Percentiles rank a stretch among this genome's conserved stretches.
phyloP scores from a whole-genome alignment of 2,329 filamentous ascomycete species.

The Monilinia laxa region DNA sequence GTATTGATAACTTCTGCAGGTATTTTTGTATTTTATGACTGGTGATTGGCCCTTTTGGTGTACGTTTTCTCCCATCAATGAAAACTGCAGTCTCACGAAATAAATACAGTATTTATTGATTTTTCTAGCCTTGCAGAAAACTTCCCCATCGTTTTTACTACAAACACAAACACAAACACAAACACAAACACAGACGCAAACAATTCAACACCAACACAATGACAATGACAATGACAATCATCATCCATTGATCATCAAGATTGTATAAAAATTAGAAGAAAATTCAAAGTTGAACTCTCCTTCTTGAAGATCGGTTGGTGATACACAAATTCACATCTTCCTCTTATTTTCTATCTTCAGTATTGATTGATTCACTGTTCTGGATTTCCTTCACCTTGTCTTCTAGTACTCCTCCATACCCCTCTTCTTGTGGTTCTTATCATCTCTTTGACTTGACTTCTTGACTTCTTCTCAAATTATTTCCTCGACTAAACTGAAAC shows the following conservation, averaged over 20 bases:
- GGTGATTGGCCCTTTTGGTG: background rate
- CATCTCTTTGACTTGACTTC: background rate
- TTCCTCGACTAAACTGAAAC: background rate
- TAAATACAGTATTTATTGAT: background rate
- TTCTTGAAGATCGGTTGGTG: background rate
- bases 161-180: background rate
- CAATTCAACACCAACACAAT: too few relatives aligned
- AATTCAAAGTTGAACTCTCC: constrained; percentile 3
- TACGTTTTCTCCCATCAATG: background rate
- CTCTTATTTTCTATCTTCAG: background rate
- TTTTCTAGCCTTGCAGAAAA: background rate
- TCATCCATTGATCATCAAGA: background rate
- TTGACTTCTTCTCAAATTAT: background rate
- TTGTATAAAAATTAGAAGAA: background rate
- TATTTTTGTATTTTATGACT: too few relatives aligned
- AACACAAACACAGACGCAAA: background rate
- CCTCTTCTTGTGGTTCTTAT: background rate
- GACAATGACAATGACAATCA: background rate
- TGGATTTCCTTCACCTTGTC: too few relatives aligned
- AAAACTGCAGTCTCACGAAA: background rate
- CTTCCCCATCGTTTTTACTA: background rate
- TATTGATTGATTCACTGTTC: background rate
- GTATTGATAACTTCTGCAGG: too few relatives aligned
- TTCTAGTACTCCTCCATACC: background rate
- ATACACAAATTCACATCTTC: background rate